A percentile compares a stretch with the other conserved stretches of the same genome.
phyloP scores from a whole-genome alignment of 2,329 filamentous ascomycete species.

The Aspergillus pseudonomiae region DNA sequence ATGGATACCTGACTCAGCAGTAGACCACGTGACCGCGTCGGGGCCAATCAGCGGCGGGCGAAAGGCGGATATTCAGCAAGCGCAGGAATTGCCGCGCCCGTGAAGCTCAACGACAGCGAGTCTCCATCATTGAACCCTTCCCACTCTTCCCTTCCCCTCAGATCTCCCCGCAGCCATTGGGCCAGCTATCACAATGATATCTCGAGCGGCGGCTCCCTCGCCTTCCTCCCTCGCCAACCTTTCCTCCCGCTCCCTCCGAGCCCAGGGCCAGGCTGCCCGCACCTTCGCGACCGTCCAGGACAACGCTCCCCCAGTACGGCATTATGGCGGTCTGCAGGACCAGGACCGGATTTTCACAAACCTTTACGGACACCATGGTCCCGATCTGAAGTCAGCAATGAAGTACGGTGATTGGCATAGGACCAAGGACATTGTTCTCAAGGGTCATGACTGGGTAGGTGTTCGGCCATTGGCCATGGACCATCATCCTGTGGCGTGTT shows the following conservation, averaged over 20 bases:
- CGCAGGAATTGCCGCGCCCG: conserved; percentile 38
- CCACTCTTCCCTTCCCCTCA: conserved; percentile 29
- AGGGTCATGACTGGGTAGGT: conserved; percentile 89
- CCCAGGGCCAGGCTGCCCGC: conserved; percentile 53
- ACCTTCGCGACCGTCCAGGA: conserved; percentile 82
- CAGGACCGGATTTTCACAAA: conserved; percentile 99
- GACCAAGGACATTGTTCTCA: conserved; percentile 96
- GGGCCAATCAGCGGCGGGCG: conserved; percentile 39
- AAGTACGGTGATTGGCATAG: conserved; percentile 99
- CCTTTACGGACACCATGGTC: conserved; percentile 88
- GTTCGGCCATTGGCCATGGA: conserved; percentile 18
- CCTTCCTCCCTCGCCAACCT: conserved; percentile 44
- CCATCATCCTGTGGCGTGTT: not conserved
- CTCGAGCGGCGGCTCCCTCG: conserved; percentile 49
- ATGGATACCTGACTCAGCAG: not conserved
- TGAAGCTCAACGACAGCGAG: conserved; percentile 33
- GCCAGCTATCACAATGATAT: conserved; percentile 44
- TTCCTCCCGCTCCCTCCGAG: conserved; percentile 45
- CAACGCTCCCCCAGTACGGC: conserved; percentile 59
- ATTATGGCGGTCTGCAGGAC: conserved; percentile 86
- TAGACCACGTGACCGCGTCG: conserved; percentile 29
- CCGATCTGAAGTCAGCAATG: conserved; percentile 90
- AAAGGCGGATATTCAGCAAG: conserved; percentile 46
- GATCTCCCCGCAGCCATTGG: conserved; percentile 35
- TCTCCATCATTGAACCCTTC: conserved; percentile 22